These are phyloP conservation scores for Periconia sp. DNA, from an alignment of 2,329 filamentous ascomycete genomes.

Conservation along the genomic window DNA sequence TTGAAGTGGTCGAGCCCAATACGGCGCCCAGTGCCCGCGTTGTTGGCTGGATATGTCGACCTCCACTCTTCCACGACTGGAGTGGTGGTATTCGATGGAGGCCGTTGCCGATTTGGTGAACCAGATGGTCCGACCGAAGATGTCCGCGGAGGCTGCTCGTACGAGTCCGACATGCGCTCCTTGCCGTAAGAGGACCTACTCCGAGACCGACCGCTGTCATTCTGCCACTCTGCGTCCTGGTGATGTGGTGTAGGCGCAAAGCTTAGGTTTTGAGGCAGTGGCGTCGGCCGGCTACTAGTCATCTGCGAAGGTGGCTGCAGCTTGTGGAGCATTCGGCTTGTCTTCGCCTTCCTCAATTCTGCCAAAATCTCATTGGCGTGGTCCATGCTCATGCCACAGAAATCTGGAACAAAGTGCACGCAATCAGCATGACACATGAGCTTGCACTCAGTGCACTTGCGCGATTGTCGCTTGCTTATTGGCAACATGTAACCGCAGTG, in stretches of 20 bases:
- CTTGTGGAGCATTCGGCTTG: constrained; percentile 62
- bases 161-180: constrained; percentile 37
- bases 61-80: constrained; percentile 53
- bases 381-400: constrained; percentile 99
- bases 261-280: too few species aligned
- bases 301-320: constrained; percentile 57
- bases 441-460: constrained; percentile 91
- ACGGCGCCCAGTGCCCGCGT: constrained; percentile 74
- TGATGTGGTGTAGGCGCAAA: too few species aligned
- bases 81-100: constrained; percentile 34
- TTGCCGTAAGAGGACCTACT: too few species aligned
- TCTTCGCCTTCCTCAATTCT: constrained; percentile 81
- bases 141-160: constrained; percentile 41
- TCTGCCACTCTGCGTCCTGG: too few species aligned
- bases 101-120: constrained; percentile 44
- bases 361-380: constrained; percentile 92
- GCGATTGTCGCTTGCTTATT: constrained; percentile 91
- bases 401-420: constrained; percentile 94
- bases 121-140: too few species aligned
- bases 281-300: constrained; percentile 19
- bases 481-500: constrained; percentile 97
- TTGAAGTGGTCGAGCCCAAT: constrained; percentile 99
- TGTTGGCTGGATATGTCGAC: constrained; percentile 71
- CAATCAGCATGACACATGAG: constrained; percentile 91
- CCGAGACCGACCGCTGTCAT: too few species aligned